phyloP scores from a whole-genome alignment of 371 early-diverging fungal species.

The Saksenaea vasiformis region DNA sequence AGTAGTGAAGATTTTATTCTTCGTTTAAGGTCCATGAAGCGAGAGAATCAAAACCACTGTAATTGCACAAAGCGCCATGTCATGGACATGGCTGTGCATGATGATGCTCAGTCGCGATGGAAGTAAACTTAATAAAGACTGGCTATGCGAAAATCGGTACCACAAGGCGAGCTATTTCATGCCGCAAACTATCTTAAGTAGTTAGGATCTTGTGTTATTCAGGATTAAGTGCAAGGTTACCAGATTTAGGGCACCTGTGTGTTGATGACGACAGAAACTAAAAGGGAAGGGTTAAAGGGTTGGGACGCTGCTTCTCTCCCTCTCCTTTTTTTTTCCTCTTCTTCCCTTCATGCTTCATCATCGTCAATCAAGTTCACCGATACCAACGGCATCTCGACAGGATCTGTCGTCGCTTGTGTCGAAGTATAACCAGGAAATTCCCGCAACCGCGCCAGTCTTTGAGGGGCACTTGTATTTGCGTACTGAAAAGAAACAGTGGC shows the following conservation, averaged over 20 bases:
- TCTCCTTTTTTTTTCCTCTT: neutral
- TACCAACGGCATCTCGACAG: neutral
- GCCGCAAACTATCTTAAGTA: too few species aligned
- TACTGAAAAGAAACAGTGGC: conserved; percentile 23
- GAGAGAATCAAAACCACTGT: too few species aligned
- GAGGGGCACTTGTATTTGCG: conserved; percentile 31
- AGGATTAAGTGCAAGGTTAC: too few species aligned
- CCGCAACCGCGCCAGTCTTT: conserved; percentile 27
- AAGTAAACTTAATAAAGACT: too few species aligned
- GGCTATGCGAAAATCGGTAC: too few species aligned
- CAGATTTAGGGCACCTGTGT: neutral
- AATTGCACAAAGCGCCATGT: too few species aligned
- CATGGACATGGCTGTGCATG: too few species aligned
- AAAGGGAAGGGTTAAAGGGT: neutral
- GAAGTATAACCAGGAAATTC: conserved; percentile 20
- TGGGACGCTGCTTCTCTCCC: neutral
- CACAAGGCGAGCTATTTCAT: too few species aligned
- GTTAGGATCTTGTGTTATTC: too few species aligned
- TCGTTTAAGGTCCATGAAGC: too few species aligned
- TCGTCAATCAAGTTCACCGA: neutral
- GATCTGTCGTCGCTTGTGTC: conserved; percentile 1
- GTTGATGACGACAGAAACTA: conserved; percentile 1
- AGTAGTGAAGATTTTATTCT: too few species aligned
- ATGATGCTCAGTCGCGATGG: too few species aligned
- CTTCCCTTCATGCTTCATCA: neutral